phyloP scores from a whole-genome alignment of 768 basidiomycete genomes.

The Termitomyces sp. region DNA sequence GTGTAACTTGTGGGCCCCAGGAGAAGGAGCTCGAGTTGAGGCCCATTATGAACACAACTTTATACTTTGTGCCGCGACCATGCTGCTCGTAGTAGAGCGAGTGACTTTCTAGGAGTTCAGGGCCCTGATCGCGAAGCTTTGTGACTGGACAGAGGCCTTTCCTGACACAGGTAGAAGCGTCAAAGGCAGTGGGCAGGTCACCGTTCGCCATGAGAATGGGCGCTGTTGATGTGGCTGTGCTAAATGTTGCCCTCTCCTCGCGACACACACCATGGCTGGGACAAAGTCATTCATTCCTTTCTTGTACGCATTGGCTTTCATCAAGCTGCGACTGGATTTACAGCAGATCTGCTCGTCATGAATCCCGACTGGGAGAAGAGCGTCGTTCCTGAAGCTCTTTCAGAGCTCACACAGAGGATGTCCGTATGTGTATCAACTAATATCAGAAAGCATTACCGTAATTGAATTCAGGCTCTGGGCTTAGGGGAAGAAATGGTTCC shows the following conservation, averaged over 20 bases:
- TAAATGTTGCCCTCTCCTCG: slow-evolving; percentile 29
- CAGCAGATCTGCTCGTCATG: slow-evolving; percentile 71
- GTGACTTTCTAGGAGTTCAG: slow-evolving; percentile 56
- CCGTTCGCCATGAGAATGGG: slow-evolving; percentile 1
- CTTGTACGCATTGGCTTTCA: slow-evolving; percentile 51
- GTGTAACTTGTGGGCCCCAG: slow-evolving; percentile 63
- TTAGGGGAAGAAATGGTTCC: background rate
- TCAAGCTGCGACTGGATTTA: slow-evolving; percentile 62
- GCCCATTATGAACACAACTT: slow-evolving; percentile 80
- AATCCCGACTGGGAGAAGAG: slow-evolving; percentile 63
- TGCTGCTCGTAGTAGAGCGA: slow-evolving; percentile 82
- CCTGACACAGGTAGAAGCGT: slow-evolving; percentile 57
- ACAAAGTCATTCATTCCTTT: slow-evolving; percentile 53
- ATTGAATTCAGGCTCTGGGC: slow-evolving; percentile 25
- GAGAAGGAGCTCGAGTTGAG: slow-evolving; percentile 62
- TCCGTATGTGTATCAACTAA: slow-evolving; percentile 36
- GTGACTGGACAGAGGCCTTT: slow-evolving; percentile 80
- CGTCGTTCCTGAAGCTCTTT: slow-evolving; percentile 55
- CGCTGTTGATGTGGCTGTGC: slow-evolving; percentile 1
- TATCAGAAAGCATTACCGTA: background rate
- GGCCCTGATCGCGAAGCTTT: slow-evolving; percentile 42
- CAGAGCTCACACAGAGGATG: slow-evolving; percentile 48
- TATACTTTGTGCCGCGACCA: slow-evolving; percentile 56
- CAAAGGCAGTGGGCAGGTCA: slow-evolving; percentile 50
- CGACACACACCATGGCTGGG: slow-evolving; percentile 57